Conservation (phyloP, 2,329 filamentous ascomycete genomes). For the Botrytis elliptica region DNA sequence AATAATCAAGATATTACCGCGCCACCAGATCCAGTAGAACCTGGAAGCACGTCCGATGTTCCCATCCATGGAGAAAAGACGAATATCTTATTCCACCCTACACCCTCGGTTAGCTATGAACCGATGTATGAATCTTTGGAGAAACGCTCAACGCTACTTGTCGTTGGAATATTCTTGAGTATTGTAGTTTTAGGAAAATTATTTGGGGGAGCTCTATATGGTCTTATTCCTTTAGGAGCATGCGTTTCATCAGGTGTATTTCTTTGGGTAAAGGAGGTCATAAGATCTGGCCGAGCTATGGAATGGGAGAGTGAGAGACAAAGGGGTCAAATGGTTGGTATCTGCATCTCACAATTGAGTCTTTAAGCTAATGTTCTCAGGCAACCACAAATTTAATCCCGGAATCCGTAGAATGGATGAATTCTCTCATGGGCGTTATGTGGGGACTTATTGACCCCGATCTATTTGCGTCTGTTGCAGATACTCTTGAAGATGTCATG, state of each 20-base stretch:
- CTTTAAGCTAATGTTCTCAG: constrained; percentile 6
- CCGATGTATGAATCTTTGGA: constrained; percentile 81
- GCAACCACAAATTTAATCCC: constrained; percentile 87
- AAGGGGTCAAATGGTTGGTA: constrained; percentile 69
- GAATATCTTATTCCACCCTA: constrained; percentile 93
- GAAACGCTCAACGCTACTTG: constrained; percentile 68
- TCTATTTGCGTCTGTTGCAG: constrained; percentile 87
- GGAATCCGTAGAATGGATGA: constrained; percentile 95
- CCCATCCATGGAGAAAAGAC: constrained; percentile 97
- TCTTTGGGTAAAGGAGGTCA: constrained; percentile 85
- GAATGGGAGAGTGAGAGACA: constrained; percentile 89
- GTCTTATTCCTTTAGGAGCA: constrained; percentile 69
- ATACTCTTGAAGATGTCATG: constrained; percentile 95
- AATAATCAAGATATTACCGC: constrained; percentile 84
- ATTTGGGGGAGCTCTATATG: constrained; percentile 75
- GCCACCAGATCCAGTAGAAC: constrained; percentile 80
- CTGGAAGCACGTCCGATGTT: constrained; percentile 85
- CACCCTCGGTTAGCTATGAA: constrained; percentile 83
- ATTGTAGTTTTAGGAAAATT: constrained; percentile 76
- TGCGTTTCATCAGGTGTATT: constrained; percentile 77
- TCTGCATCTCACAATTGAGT: no score
- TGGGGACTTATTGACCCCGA: constrained; percentile 95
- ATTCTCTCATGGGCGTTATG: constrained; percentile 76
- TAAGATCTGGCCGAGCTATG: constrained; percentile 75
- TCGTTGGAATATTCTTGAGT: constrained; percentile 65